Conservation (phyloP, 805 yeast species). For the Zygotorulaspora sp. region DNA sequence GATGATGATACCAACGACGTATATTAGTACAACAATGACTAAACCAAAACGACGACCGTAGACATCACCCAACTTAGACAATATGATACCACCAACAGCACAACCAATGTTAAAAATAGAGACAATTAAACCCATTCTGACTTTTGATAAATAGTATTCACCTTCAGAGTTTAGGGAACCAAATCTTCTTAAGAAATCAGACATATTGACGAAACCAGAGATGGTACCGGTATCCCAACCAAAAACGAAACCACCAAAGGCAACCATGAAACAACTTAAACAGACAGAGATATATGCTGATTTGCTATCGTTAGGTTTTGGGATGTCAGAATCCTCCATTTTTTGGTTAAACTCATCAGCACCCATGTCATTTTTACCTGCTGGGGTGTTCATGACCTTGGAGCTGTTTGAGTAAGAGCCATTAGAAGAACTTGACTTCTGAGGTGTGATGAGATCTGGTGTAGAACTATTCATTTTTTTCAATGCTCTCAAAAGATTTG, state of each 20-base stretch:
- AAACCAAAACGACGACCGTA: conserved; percentile 64
- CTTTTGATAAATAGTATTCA: conserved; percentile 24
- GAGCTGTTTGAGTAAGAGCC: conserved; percentile 15
- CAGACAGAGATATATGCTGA: conserved; percentile 30
- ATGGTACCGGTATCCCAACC: conserved; percentile 83
- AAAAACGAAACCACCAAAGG: conserved; percentile 73
- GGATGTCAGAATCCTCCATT: conserved; percentile 9
- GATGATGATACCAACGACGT: conserved; percentile 62
- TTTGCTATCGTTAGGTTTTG: conserved; percentile 13
- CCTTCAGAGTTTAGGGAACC: conserved; percentile 23
- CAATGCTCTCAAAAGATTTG: not conserved
- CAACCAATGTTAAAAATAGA: conserved; percentile 69
- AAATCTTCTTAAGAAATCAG: conserved; percentile 27
- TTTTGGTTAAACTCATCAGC: conserved; percentile 10
- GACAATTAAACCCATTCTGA: conserved; percentile 28
- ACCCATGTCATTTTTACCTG: conserved; percentile 14
- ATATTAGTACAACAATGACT: conserved; percentile 54
- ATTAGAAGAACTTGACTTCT: conserved; percentile 16
- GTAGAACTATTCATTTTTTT: conserved; percentile 9
- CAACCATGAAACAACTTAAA: conserved; percentile 42
- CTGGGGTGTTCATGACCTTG: conserved; percentile 20
- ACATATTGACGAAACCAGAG: conserved; percentile 59
- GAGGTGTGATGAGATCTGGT: conserved; percentile 17
- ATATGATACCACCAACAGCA: conserved; percentile 64
- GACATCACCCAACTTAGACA: conserved; percentile 56